phyloP scores from a whole-genome alignment of 176 grass and related monocot genomes.

The Miscanthus lutarioriparius region DNA sequence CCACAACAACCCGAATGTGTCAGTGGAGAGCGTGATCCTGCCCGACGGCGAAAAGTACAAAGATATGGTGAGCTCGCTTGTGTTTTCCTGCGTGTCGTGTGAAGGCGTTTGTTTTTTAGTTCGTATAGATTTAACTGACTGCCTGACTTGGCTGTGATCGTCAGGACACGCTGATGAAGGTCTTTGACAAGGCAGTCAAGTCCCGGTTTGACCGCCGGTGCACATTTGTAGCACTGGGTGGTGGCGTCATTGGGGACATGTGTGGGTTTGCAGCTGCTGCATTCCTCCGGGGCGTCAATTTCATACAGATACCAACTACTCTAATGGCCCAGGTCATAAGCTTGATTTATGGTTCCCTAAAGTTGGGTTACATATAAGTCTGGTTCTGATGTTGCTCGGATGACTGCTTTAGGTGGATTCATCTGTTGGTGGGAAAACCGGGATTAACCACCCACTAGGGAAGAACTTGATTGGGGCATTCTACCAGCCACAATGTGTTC shows the following conservation, averaged over 20 bases:
- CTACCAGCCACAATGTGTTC: constrained; percentile 85
- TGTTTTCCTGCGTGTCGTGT: background rate
- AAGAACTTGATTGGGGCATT: constrained; percentile 94
- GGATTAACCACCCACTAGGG: constrained; percentile 83
- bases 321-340: constrained; percentile 83
- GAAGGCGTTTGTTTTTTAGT: background rate
- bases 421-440: constrained; percentile 93
- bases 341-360: constrained; percentile 16
- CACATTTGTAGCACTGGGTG: constrained; percentile 87
- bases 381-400: background rate
- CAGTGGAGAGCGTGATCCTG: constrained; percentile 86
- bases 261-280: constrained; percentile 80
- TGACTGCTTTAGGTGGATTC: constrained; percentile 79
- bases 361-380: background rate
- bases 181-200: constrained; percentile 88
- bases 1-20: constrained; percentile 60
- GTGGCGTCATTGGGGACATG: constrained; percentile 97
- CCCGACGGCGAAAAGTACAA: constrained; percentile 92
- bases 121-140: background rate
- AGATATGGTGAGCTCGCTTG: constrained; percentile 63
- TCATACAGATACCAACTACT: constrained; percentile 98
- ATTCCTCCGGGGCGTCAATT: constrained; percentile 95
- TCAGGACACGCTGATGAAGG: constrained; percentile 85
- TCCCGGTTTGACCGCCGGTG: constrained; percentile 66
- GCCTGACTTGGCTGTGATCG: constrained; percentile 14